Percentiles rank a stretch among this genome's conserved stretches.
These are phyloP conservation scores for Fusarium gaditjirri DNA, from an alignment of 2,329 filamentous ascomycete species.

Conservation along the genomic window DNA sequence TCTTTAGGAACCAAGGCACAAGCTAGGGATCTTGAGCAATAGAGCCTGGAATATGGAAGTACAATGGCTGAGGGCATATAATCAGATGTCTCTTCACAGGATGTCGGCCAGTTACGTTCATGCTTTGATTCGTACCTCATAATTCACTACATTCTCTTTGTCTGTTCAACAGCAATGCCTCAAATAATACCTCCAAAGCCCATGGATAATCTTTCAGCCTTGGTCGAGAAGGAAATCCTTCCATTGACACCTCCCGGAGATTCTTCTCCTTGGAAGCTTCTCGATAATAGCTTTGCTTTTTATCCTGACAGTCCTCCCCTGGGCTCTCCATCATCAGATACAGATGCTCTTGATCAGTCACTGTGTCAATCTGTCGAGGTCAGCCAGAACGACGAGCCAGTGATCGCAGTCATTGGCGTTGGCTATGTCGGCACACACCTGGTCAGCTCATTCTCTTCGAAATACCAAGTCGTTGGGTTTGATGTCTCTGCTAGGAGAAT, in stretches of 20 bases:
- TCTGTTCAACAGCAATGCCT: not conserved
- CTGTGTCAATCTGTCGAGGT: not conserved
- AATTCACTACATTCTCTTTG: not conserved
- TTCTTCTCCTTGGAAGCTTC: conserved; percentile 6
- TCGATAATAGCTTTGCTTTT: conserved; percentile 9
- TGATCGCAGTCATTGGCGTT: conserved; percentile 61
- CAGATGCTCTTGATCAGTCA: not conserved
- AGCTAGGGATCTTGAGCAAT: not conserved
- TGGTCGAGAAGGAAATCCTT: not conserved
- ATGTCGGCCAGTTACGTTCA: not conserved
- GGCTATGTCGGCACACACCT: conserved; percentile 63
- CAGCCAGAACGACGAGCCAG: conserved; percentile 36
- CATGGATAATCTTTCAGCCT: not conserved
- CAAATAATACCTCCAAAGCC: not conserved
- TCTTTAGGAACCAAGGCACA: conserved; percentile 1
- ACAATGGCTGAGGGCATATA: conserved; percentile 2
- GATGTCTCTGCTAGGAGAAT: conserved; percentile 55
- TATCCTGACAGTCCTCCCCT: conserved; percentile 26
- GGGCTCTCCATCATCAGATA: conserved; percentile 8
- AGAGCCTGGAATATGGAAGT: not conserved
- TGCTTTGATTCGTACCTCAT: not conserved
- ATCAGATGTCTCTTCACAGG: not conserved
- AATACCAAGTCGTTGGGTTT: conserved; percentile 58
- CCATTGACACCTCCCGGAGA: conserved; percentile 6
- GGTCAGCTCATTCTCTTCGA: conserved; percentile 53